Evolutionary conservation across 2,329 filamentous ascomycete species (phyloP), one percentile per base, ranked within the genome.

Genomic region (Aspergillus viridinutans): DNA sequence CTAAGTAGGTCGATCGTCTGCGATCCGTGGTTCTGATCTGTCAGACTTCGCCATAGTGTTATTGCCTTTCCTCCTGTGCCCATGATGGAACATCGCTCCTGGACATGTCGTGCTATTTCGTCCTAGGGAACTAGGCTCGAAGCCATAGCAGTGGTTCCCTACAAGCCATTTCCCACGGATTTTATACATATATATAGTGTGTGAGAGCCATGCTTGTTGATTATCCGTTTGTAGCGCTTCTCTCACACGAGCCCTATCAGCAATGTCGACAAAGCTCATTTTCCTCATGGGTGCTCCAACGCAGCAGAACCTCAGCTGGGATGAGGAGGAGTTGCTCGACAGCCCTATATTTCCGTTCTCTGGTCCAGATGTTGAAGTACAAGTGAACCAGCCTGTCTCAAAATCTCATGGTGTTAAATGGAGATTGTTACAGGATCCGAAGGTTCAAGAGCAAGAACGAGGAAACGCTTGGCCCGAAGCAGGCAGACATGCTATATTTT

Each of bases 261-360:
- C 23, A 26, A 74, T 75, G 72, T 51, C 68, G 28, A 57, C 48
- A 48, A 73, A 64, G 56, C 61, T 65, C 63, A 79, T 84, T 53
- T 78, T 84, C 58, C 72, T 86, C 55, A 78, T 81, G 54, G 88
- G 88, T 25, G 85, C 87, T n/a, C 88, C 88, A 2, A 72, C 80
- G 35, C 68, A 74, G 29, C 73, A 72, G 9, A 72, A 76, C 25
- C 76, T 90, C 23, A 71, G 80, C 43, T 89, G 86, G 83, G 70
- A 79, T 49, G 69, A 81, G 12, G 63, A 72, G 1, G 64, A 69
- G n/a, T 77, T 90, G 42, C 72, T 85, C 20, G 66, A 78, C 7
- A 67, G 69, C 12, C 83, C 81, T 57, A 67, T 78, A 38, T 61
- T 60, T 21, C 72, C 72, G 28, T 75, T 75, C 32, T 53, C 64